These are phyloP conservation scores for Drechslerella coelobrocha DNA, from an alignment of 2,329 filamentous ascomycete genomes.

Conservation along the genomic window DNA sequence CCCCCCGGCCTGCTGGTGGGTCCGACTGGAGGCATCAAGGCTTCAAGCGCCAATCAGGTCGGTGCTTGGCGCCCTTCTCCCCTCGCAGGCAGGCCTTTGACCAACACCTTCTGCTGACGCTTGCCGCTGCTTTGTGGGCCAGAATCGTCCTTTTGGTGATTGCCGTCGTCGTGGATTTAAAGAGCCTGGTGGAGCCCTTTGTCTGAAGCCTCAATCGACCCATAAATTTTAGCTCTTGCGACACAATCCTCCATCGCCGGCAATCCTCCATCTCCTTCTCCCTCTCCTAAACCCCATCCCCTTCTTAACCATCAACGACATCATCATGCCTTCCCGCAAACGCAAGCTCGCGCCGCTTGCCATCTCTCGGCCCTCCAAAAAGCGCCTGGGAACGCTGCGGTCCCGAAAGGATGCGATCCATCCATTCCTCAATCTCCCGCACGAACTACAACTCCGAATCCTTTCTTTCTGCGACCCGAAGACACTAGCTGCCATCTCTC, in stretches of 20 bases:
- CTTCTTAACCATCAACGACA: background rate
- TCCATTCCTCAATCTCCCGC: constrained; percentile 19
- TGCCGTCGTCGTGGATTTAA: background rate
- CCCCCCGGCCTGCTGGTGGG: no score
- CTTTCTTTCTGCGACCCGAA: constrained; percentile 21
- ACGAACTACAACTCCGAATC: constrained; percentile 29
- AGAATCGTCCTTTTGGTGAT: background rate
- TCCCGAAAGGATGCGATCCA: background rate
- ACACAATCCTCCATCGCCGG: background rate
- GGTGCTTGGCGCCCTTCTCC: no score
- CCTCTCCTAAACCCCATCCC: background rate
- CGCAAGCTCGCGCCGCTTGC: no score
- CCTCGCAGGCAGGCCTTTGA: no score
- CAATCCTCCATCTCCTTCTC: background rate
- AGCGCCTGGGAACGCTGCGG: constrained; percentile 7
- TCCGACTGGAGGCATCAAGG: no score
- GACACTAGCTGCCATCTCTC: constrained; percentile 18
- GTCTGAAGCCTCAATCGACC: background rate
- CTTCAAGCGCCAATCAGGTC: no score
- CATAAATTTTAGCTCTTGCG: background rate
- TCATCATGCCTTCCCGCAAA: background rate
- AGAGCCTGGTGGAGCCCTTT: background rate
- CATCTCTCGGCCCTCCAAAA: background rate
- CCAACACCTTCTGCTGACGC: no score
- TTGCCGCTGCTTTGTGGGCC: no score